Conservation (phyloP, 1,284 basidiomycete genomes). For the Cryptococcus depauperatus region DNA sequence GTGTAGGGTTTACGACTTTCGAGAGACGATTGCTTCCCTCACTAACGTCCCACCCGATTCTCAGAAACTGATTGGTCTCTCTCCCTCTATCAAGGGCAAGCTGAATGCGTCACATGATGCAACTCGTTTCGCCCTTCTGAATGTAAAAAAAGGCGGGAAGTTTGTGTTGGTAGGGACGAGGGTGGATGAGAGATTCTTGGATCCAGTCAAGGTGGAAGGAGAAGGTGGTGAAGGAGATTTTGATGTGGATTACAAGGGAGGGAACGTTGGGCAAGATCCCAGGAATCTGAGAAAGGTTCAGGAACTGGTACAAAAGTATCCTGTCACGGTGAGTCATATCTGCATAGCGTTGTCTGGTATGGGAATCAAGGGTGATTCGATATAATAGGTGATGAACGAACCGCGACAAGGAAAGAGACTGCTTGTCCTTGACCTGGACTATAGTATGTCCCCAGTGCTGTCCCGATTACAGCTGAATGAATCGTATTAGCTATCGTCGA, state of each 20-base stretch:
- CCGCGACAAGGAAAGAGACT: slow-evolving; percentile 67
- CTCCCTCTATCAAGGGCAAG: slow-evolving; percentile 58
- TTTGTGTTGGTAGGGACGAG: slow-evolving; percentile 76
- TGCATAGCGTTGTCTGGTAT: not conserved
- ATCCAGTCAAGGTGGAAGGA: slow-evolving; percentile 43
- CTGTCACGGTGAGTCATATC: slow-evolving; percentile 40
- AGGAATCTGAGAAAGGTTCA: slow-evolving; percentile 69
- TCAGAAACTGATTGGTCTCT: slow-evolving; percentile 80
- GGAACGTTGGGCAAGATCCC: slow-evolving; percentile 59
- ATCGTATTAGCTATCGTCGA: slow-evolving; percentile 60
- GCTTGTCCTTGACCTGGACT: slow-evolving; percentile 80
- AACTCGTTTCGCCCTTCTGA: slow-evolving; percentile 32
- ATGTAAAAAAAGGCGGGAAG: slow-evolving; percentile 60
- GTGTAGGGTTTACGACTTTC: slow-evolving; percentile 42
- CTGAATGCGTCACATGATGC: slow-evolving; percentile 62
- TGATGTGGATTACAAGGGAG: slow-evolving; percentile 48
- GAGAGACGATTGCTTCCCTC: slow-evolving; percentile 52
- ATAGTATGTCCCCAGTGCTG: slow-evolving; percentile 51
- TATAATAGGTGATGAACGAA: slow-evolving; percentile 61
- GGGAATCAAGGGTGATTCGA: no score
- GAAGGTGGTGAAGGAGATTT: slow-evolving; percentile 48
- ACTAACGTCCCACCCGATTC: slow-evolving; percentile 75
- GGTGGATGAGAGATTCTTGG: slow-evolving; percentile 71
- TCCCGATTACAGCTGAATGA: not conserved
- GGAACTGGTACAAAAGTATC: slow-evolving; percentile 59